Percentiles rank a stretch among this genome's conserved stretches.
These are phyloP conservation scores for Tilletia walkeri DNA, from an alignment of 1,284 basidiomycete species.

Conservation along the genomic window DNA sequence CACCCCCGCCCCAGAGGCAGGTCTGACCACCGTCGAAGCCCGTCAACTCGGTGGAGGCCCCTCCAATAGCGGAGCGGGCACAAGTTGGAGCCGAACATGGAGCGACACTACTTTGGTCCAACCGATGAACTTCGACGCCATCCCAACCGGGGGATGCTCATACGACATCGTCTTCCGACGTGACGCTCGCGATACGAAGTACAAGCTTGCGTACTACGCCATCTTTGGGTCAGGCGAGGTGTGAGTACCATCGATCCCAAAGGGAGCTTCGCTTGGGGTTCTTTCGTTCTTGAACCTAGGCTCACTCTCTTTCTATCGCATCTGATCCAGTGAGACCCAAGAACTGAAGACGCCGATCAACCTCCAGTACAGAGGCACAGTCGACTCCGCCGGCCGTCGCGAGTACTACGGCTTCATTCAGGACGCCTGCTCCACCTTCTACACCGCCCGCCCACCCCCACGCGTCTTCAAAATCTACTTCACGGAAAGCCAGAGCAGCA, in stretches of 20 bases:
- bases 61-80: slow-evolving; percentile 5
- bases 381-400: slow-evolving; percentile 13
- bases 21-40: background rate
- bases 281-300: background rate
- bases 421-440: slow-evolving; percentile 15
- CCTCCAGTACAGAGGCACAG: slow-evolving; percentile 16
- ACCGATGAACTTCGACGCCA: slow-evolving; percentile 17
- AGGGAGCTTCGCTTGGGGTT: background rate
- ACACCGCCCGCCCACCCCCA: background rate
- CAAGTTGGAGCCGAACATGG: slow-evolving; percentile 18
- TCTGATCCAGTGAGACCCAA: slow-evolving; percentile 7
- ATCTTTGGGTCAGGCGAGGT: slow-evolving; percentile 17
- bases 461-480: slow-evolving; percentile 18
- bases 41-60: slow-evolving; percentile 20
- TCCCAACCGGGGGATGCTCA: slow-evolving; percentile 12
- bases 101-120: slow-evolving; percentile 4
- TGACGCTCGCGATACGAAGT: slow-evolving; percentile 17
- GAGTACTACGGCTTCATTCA: slow-evolving; percentile 14
- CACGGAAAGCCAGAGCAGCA: slow-evolving; percentile 15
- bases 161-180: slow-evolving; percentile 20
- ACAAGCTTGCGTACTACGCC: slow-evolving; percentile 17
- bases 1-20: no score
- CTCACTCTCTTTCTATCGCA: background rate
- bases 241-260: slow-evolving; percentile 13
- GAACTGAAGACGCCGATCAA: slow-evolving; percentile 17